A percentile compares a stretch with the other conserved stretches of the same genome.
phyloP scores from a whole-genome alignment of 768 basidiomycete genomes.

The Xerocomellus chrysenteron region DNA sequence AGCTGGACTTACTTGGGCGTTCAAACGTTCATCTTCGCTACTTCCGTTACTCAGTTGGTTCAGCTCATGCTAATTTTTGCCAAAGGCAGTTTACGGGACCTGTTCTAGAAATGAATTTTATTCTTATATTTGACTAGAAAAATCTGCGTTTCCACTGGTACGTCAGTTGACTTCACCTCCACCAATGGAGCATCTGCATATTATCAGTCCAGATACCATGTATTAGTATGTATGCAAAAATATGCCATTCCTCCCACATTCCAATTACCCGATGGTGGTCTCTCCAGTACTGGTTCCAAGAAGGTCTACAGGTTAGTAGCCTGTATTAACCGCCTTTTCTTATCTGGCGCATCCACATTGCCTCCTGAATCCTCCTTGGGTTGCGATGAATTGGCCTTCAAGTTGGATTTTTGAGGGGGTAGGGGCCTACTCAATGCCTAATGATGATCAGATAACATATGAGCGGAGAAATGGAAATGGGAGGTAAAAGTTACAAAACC shows the following conservation, averaged over 20 bases:
- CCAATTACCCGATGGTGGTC: too few relatives aligned
- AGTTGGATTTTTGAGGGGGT: constrained; percentile 16
- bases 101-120: too few relatives aligned
- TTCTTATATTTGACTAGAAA: too few relatives aligned
- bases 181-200: too few relatives aligned
- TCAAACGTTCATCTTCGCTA: neutral
- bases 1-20: neutral
- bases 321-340: constrained; percentile 66
- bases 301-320: too few relatives aligned
- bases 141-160: too few relatives aligned
- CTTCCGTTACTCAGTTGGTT: neutral
- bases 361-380: constrained; percentile 19
- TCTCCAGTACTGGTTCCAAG: too few relatives aligned
- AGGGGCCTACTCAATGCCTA: constrained; percentile 7
- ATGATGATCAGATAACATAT: neutral
- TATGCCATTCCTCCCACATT: too few relatives aligned
- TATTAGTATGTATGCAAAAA: too few relatives aligned
- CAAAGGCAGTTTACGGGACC: too few relatives aligned
- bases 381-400: constrained; percentile 14
- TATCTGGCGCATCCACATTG: constrained; percentile 40
- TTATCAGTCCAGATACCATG: too few relatives aligned
- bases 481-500: constrained; percentile 13
- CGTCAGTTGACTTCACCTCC: too few relatives aligned
- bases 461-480: neutral
- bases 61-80: neutral